These are phyloP conservation scores for Petunia hybrid DNA, from an alignment of 305 asterid species.

Conservation along the genomic window DNA sequence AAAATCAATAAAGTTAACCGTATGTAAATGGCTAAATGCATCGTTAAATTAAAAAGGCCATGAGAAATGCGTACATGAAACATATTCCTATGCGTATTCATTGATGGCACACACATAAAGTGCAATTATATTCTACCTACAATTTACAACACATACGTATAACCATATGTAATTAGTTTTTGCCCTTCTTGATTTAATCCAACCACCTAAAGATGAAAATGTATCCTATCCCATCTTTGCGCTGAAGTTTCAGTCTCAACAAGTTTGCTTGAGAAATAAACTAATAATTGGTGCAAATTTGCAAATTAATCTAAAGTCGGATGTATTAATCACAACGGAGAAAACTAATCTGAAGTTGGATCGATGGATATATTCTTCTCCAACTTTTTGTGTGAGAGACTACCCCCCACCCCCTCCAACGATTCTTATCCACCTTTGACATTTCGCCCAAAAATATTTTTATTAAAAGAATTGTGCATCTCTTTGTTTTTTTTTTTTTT, in stretches of 20 bases:
- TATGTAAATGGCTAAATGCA: background rate
- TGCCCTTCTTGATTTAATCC: background rate
- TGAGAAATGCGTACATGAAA: no score
- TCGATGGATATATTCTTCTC: slow-evolving; percentile 14
- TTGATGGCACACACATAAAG: background rate
- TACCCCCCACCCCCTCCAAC: background rate
- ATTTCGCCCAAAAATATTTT: background rate
- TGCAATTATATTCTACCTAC: no score
- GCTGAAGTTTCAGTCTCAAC: slow-evolving; percentile 27
- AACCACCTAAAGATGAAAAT: slow-evolving; percentile 22
- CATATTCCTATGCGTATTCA: background rate
- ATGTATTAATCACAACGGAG: slow-evolving; percentile 5
- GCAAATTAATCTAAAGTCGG: background rate
- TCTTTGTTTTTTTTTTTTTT: background rate
- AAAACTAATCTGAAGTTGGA: slow-evolving; percentile 8
- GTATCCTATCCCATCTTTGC: background rate
- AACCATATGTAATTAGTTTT: background rate
- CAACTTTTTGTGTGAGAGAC: background rate
- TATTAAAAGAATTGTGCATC: background rate
- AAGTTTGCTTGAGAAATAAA: slow-evolving; percentile 20
- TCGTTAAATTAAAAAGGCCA: no score
- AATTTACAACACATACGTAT: background rate
- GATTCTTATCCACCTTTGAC: background rate
- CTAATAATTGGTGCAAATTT: background rate
- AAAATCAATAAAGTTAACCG: background rate